phyloP scores from a whole-genome alignment of 164 flowering plant genomes.

The Umbilicus rupestris region DNA sequence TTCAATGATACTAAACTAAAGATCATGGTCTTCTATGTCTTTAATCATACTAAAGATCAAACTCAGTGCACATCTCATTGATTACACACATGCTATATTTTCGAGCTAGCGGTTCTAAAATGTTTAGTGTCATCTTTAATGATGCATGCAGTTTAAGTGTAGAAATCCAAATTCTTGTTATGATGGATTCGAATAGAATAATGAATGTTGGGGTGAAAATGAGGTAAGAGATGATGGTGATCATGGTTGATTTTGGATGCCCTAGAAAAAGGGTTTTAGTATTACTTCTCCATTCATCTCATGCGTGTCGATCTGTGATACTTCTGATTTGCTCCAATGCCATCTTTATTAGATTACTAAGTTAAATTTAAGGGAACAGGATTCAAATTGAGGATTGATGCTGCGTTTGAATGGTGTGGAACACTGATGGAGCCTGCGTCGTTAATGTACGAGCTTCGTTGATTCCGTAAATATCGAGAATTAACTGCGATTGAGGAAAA shows the following conservation, averaged over 20 bases:
- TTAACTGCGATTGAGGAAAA: no score
- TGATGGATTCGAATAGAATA: neutral
- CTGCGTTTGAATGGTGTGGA: no score
- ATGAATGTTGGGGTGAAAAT: neutral
- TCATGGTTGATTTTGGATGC: neutral
- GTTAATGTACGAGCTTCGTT: no score
- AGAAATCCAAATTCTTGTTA: neutral
- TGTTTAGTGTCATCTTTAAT: no score
- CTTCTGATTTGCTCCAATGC: neutral
- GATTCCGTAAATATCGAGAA: no score
- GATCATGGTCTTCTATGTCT: no score
- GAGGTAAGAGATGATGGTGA: neutral
- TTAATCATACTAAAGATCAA: neutral
- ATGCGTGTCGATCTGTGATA: neutral
- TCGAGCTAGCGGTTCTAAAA: no score
- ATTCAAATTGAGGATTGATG: no score
- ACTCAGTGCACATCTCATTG: neutral
- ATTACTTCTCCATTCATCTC: neutral
- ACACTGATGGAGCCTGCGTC: no score
- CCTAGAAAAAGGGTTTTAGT: neutral
- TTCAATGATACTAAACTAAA: neutral
- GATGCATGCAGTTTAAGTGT: neutral
- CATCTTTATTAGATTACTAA: no score
- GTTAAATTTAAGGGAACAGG: no score
- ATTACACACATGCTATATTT: no score